phyloP scores from a whole-genome alignment of 2,329 filamentous ascomycete genomes.

The Colletotrichum sp. region DNA sequence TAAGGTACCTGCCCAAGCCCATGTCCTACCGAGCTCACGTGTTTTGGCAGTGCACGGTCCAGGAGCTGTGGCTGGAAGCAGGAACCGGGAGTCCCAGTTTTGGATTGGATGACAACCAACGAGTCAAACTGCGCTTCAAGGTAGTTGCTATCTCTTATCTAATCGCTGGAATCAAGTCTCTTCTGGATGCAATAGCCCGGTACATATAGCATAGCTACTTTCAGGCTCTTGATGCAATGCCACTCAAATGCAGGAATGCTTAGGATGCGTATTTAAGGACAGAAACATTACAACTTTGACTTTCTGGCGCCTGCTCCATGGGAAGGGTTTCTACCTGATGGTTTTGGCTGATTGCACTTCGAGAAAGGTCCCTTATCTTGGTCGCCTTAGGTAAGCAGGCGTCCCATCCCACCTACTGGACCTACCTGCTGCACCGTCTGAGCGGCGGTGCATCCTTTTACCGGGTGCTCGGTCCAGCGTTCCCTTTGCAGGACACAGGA shows the following conservation, averaged over 20 bases:
- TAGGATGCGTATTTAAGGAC: not conserved
- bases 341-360: not conserved
- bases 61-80: not conserved
- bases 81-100: not conserved
- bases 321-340: not conserved
- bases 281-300: not conserved
- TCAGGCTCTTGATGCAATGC: not conserved
- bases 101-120: not conserved
- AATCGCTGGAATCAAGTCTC: not conserved
- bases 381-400: not conserved
- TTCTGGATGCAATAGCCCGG: not conserved
- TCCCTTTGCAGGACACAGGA: not conserved
- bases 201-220: not conserved
- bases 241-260: not conserved
- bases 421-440: not conserved
- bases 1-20: not conserved
- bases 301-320: not conserved
- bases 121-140: not conserved
- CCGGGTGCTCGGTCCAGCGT: not conserved
- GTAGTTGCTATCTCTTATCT: not conserved
- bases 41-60: not conserved
- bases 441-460: not conserved
- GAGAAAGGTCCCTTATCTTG: not conserved
- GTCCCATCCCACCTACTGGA: constrained; percentile 6
- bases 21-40: constrained; percentile 7